phyloP scores from a whole-genome alignment of 2,329 filamentous ascomycete species.

The Neofusicoccum ribis region DNA sequence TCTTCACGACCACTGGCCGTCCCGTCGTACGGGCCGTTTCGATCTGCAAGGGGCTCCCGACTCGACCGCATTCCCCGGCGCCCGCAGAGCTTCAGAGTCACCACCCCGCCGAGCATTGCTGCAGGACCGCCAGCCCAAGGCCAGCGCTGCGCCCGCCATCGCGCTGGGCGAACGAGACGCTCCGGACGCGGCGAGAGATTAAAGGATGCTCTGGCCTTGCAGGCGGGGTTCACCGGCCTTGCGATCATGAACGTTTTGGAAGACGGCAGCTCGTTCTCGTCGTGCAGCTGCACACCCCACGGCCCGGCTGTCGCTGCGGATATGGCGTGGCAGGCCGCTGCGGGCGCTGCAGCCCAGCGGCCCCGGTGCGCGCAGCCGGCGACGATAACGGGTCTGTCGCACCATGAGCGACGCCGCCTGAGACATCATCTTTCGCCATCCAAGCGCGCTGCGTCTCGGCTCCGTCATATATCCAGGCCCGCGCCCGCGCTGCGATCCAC shows the following conservation, averaged over 20 bases:
- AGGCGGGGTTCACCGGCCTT: constrained; percentile 6
- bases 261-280: constrained; percentile 18
- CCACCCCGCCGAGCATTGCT: not conserved
- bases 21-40: not conserved
- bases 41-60: constrained; percentile 12
- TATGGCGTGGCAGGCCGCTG: not conserved
- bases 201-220: constrained; percentile 8
- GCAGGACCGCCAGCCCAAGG: not conserved
- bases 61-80: not conserved
- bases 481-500: not conserved
- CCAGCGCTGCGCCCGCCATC: not conserved
- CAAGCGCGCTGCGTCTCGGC: constrained; percentile 1
- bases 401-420: constrained; percentile 13
- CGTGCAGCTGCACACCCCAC: constrained; percentile 9
- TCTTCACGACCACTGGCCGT: not conserved
- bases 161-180: not conserved
- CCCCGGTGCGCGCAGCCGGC: constrained; percentile 4
- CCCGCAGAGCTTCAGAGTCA: not conserved
- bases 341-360: not conserved
- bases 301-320: not conserved
- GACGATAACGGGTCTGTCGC: constrained; percentile 16
- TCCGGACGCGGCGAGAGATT: not conserved
- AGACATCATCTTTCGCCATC: constrained; percentile 1
- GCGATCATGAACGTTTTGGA: constrained; percentile 11
- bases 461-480: constrained; percentile 6